Conservation (phyloP, 306 rosid species). For the Cicer cuneatum region DNA sequence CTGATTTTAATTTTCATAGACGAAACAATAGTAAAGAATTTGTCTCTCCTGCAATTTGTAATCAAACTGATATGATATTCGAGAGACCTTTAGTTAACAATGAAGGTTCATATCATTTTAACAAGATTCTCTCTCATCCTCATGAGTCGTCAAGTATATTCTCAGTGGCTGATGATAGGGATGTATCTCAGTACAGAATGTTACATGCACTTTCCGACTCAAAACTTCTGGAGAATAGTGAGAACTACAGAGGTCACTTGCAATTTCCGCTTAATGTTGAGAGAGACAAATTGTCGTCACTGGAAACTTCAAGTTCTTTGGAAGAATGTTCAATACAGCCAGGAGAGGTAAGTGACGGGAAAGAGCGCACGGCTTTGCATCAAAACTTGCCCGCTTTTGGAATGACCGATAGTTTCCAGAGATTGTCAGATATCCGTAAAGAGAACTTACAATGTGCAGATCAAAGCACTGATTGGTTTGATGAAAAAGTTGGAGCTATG, state of each 20-base stretch:
- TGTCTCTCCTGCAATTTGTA: slow-evolving; percentile 49
- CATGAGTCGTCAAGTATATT: slow-evolving; percentile 42
- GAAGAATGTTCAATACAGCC: slow-evolving; percentile 48
- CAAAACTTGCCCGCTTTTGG: slow-evolving; percentile 46
- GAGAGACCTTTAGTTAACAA: slow-evolving; percentile 49
- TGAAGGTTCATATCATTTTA: slow-evolving; percentile 54
- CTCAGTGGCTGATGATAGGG: slow-evolving; percentile 49
- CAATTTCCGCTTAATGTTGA: slow-evolving; percentile 39
- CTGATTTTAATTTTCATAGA: slow-evolving; percentile 51
- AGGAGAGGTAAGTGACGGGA: slow-evolving; percentile 46
- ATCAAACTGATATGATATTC: slow-evolving; percentile 46
- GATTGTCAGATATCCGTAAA: slow-evolving; percentile 37
- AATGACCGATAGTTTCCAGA: slow-evolving; percentile 37
- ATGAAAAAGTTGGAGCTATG: slow-evolving; percentile 45
- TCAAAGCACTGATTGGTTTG: slow-evolving; percentile 39
- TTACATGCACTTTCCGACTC: slow-evolving; percentile 66
- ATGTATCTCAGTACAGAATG: slow-evolving; percentile 51
- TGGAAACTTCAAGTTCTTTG: slow-evolving; percentile 49
- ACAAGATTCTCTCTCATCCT: slow-evolving; percentile 48
- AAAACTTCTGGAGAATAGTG: slow-evolving; percentile 53
- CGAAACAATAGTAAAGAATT: slow-evolving; percentile 56
- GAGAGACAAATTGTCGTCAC: slow-evolving; percentile 50
- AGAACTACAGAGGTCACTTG: slow-evolving; percentile 47
- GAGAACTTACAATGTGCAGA: slow-evolving; percentile 47
- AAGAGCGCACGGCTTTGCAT: slow-evolving; percentile 38